A percentile compares a stretch with the other conserved stretches of the same genome.
Evolutionary conservation across 345 rosid genomes (phyloP).

Genomic region (Gossypium arboreum): DNA sequence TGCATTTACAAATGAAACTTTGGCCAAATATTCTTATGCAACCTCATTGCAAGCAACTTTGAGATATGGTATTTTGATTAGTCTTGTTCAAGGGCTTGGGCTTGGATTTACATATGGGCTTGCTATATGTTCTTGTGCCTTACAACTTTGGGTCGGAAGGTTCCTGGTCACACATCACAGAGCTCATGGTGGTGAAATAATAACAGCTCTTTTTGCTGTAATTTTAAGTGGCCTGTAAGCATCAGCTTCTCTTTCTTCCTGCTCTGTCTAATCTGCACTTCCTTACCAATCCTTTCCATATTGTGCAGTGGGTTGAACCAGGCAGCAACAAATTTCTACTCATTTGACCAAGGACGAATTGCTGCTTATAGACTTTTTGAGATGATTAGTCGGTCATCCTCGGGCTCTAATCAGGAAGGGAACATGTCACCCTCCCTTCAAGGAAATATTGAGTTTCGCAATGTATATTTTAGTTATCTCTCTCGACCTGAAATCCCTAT

Average conservation of each 20-base stretch:
- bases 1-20: constrained; percentile 97
- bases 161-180: constrained; percentile 49
- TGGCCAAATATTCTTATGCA: constrained; percentile 96
- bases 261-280: constrained; percentile 13
- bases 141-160: constrained; percentile 95
- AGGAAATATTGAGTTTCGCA: constrained; percentile 97
- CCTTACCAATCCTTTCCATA: constrained; percentile 8
- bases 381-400: constrained; percentile 95
- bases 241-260: constrained; percentile 25
- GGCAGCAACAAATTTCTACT: constrained; percentile 97
- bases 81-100: constrained; percentile 99
- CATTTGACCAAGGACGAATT: constrained; percentile 98
- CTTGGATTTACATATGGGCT: constrained; percentile 99
- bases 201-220: constrained; percentile 85
- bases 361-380: constrained; percentile 98
- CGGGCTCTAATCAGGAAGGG: constrained; percentile 75
- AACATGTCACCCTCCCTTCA: constrained; percentile 47
- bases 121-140: constrained; percentile 94
- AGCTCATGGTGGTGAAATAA: constrained; percentile 90
- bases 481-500: constrained; percentile 99
- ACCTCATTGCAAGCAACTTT: constrained; percentile 95
- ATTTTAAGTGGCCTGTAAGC: constrained; percentile 99
- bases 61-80: constrained; percentile 86
- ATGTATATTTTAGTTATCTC: constrained; percentile 96
- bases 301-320: constrained; percentile 85